Evolutionary conservation across 2,329 filamentous ascomycete species (phyloP).

Genomic region (Penicillium sp.): DNA sequence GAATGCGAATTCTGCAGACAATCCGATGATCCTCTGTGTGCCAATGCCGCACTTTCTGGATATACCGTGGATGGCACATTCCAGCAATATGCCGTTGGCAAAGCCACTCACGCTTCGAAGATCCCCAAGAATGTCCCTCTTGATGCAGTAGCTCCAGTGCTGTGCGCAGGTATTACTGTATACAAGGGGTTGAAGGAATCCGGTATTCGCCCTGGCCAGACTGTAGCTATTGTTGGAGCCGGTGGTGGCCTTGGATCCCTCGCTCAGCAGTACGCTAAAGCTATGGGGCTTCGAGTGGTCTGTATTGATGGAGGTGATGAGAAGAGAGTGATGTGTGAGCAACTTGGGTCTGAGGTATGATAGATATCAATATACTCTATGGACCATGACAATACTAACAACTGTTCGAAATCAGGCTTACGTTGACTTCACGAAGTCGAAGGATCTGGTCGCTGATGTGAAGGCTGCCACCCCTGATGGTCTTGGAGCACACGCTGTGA

Average conservation of each 20-base stretch:
- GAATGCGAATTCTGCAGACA: background rate
- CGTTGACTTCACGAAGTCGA: no score
- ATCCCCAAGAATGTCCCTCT: conserved; percentile 69
- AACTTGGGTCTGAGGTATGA: background rate
- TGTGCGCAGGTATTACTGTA: background rate
- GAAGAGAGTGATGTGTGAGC: background rate
- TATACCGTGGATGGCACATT: conserved; percentile 92
- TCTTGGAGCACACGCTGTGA: background rate
- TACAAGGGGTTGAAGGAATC: background rate
- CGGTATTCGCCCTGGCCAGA: background rate
- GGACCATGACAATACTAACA: no score
- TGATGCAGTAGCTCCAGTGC: background rate
- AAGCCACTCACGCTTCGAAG: conserved; percentile 79
- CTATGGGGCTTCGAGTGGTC: background rate
- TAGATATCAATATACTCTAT: no score
- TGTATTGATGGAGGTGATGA: background rate
- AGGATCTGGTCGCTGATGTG: no score
- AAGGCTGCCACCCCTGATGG: background rate
- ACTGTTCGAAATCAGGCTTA: no score
- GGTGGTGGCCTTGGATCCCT: background rate
- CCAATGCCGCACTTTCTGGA: conserved; percentile 72
- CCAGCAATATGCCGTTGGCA: conserved; percentile 87
- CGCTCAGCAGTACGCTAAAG: background rate
- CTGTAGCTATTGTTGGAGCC: background rate
- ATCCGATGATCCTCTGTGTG: background rate